Evolutionary conservation across 1,139 yeast genomes (phyloP), one percentile per base, ranked within the genome.

Genomic region (Suhomyces bribrorum): DNA sequence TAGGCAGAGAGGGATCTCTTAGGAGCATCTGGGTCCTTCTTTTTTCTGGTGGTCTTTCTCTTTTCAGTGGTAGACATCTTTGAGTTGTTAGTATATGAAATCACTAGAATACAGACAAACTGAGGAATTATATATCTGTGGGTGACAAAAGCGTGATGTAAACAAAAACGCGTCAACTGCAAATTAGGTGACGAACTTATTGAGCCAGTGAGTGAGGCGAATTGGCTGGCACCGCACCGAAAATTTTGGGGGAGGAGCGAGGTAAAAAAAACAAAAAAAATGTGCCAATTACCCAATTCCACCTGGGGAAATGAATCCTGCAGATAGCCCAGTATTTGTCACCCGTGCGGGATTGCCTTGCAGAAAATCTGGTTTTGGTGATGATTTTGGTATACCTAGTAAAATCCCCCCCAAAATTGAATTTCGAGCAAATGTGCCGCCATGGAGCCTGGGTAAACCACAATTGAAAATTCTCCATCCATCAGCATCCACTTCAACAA

Each of bases 1-100:
- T 92, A 92, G 40, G 97, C 97, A 47, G 97, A 88, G 63, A 92
- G 75, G 26, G 97, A 88, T 70, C 97, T 85, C 87, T 92, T 92
- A 66, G 98, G 98, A 50, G 98, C 98, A 69, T 90, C 90, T 73
- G 97, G 97, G 71, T 92, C 97, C 75, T 72, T 72, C 76, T 72
- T 72, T 64, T 71, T 72, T 70, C 77, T 72, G 47, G 73, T 59
- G 45, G 73, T 52, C 57, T 69, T 72, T 61, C 70, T 72, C 58
- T 66, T 72, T 60, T 71, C 77, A 45, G 67, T 54, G 35, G 62
- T 41, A 38, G 62, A 43, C 52, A 48, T 47, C 40, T 40, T 40
- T 27, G 25, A 24, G 26, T 34, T 18, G 53, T 48, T 47, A 49
- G 50, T 48, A 48, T 20, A 17, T 22, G 6, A 20, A 20, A 8